phyloP scores from a whole-genome alignment of 2,329 filamentous ascomycete species.

The Penicillium sp. region DNA sequence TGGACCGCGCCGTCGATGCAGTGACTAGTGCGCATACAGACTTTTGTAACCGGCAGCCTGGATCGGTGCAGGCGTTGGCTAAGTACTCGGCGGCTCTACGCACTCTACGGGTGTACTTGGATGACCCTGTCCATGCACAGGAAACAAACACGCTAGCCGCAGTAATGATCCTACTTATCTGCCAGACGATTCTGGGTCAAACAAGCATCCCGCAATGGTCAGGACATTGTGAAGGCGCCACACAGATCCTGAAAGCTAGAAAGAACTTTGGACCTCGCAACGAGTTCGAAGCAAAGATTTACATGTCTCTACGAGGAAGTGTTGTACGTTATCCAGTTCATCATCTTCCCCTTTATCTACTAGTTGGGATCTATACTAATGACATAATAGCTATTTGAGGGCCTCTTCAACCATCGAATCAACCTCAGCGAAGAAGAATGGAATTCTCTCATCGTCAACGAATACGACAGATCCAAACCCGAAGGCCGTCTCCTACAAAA shows the following conservation, averaged over 20 bases:
- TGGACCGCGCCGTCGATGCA: slow-evolving; percentile 47
- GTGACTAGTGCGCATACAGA: slow-evolving; percentile 35
- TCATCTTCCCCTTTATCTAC: background rate
- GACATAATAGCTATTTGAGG: slow-evolving; percentile 40
- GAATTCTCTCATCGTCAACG: slow-evolving; percentile 37
- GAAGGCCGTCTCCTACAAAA: slow-evolving; percentile 39
- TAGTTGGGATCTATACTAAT: background rate
- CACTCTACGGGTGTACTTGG: slow-evolving; percentile 34
- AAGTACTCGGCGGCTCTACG: slow-evolving; percentile 39
- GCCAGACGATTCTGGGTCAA: slow-evolving; percentile 33
- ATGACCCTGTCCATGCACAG: slow-evolving; percentile 37
- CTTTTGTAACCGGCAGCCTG: slow-evolving; percentile 27
- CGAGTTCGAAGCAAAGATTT: slow-evolving; percentile 40
- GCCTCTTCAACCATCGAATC: slow-evolving; percentile 40
- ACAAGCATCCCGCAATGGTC: slow-evolving; percentile 19
- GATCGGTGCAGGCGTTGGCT: slow-evolving; percentile 29
- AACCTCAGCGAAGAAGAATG: slow-evolving; percentile 39
- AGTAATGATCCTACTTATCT: slow-evolving; percentile 42
- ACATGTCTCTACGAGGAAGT: slow-evolving; percentile 41
- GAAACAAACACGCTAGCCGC: slow-evolving; percentile 43
- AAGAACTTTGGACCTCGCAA: slow-evolving; percentile 36
- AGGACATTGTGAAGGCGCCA: slow-evolving; percentile 43
- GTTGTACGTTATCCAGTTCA: slow-evolving; percentile 32
- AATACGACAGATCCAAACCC: slow-evolving; percentile 31
- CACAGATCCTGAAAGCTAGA: slow-evolving; percentile 41